Base-by-base conservation (phyloP, 2,329 filamentous ascomycete species). In the Trichophaea hybrida region DNA sequence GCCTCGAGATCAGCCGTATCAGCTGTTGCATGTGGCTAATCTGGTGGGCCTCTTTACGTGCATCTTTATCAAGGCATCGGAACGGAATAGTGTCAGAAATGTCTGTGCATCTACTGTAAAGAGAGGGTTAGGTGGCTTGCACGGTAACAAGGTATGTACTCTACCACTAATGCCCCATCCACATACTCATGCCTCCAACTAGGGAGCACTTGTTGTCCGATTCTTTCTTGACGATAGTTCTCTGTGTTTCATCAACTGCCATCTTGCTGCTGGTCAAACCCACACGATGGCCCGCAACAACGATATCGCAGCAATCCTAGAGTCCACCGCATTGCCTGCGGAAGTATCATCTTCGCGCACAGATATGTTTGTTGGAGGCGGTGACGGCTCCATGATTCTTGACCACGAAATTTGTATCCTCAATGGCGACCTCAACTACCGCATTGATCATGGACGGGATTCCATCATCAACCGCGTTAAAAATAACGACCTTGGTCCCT, bases 341-440 rank as follows among this genome's bases (percentile, higher is more conserved):
- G 86, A 93, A 70, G 77, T 78, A 48, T 86, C 90, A 0, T 77
- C 75, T 3, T 76, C 80, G 4, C 80, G 88, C 5, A 78, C 86
- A 40, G 87, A 95, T 71, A 85, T 82, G 64, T 98, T 85, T 69
- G 80, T 89, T 5, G 87, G 88, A 32, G 93, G 93, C n/a, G 93
- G 93, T 49, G 93, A 98, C 70, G 93, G 93, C 5, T 84, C 83
- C 44, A 89, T 96, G 84, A 87, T 98, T 60, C 77, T 97, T 60
- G 93, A 98, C 69, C 93, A 98, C 70, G 93, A 98, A 73, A 85
- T 98, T n/a, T 96, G 91, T 71, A 82, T 98, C 52, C 74, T 97
- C 46, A 97, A 97, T 68, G 93, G 93, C 33, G 93, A 98, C 71
- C 78, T 98, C 54, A 98, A 98, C 73, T 98, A 98, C 72, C 89